These are phyloP conservation scores for Acorus calamus DNA, from an alignment of 106 monocot genomes.

Conservation along the genomic window DNA sequence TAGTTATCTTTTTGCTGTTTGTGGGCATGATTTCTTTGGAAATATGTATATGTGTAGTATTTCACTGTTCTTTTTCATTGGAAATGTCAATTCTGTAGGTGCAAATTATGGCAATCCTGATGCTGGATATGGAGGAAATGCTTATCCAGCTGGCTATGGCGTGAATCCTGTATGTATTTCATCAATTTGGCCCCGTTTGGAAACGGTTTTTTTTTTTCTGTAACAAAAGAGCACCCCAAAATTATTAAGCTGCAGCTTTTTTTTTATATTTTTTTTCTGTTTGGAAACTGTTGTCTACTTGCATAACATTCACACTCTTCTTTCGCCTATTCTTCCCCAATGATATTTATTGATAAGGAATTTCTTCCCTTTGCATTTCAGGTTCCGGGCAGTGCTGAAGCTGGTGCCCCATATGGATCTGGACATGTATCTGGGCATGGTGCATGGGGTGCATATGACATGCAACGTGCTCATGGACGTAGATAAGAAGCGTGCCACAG, in stretches of 20 bases:
- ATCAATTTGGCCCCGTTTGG: not conserved
- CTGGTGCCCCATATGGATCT: conserved; percentile 39
- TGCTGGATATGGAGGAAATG: conserved; percentile 50
- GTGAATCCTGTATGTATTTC: conserved; percentile 50
- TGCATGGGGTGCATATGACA: conserved; percentile 59
- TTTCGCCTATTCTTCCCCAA: not conserved
- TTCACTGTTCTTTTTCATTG: too few species aligned
- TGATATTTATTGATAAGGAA: not conserved
- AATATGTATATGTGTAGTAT: too few species aligned
- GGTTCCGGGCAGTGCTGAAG: conserved; percentile 42
- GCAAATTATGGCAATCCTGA: conserved; percentile 56
- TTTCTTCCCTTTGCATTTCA: conserved; percentile 6
- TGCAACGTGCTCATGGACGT: conserved; percentile 44
- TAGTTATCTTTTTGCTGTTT: too few species aligned
- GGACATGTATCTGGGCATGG: conserved; percentile 18
- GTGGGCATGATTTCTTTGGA: too few species aligned
- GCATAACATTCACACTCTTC: not conserved
- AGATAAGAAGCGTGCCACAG: conserved; percentile 18
- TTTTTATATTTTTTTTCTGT: too few species aligned
- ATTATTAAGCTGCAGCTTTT: too few species aligned
- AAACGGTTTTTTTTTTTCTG: too few species aligned
- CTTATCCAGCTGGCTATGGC: conserved; percentile 52
- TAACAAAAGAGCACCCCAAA: too few species aligned
- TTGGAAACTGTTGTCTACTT: too few species aligned
- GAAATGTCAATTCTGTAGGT: not conserved